Base-by-base conservation (phyloP, 768 basidiomycete genomes). In the Mycena polygramma region DNA sequence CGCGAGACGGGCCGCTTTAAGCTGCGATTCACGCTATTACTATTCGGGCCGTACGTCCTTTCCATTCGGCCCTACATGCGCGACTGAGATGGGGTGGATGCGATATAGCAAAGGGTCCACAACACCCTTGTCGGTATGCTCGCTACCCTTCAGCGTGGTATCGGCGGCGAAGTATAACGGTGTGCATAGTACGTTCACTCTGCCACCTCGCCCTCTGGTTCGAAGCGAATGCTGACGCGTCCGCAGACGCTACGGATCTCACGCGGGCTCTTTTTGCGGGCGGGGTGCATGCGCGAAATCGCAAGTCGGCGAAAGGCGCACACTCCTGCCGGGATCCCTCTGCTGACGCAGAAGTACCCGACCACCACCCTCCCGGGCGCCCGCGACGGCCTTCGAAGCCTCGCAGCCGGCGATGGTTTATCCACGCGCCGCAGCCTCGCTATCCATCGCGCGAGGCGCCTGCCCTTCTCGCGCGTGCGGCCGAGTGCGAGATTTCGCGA, bases 161-260 rank as follows among this genome's bases (percentile, higher is more conserved):
- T 30, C 51, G 8, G 46, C 39, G 1, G 24, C 36, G 0, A 48
- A 43, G 1, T 70, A 66, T 39, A 6, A 36, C 14, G 69, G 69
- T 19, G 63, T 70, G 4, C 36, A 62, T 2, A 57, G 69, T 70
- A 36, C 19, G 69, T 60, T 24, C 43, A 22, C 20, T 30, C 48
- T 30, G 17, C 35, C 15, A n/a, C 30, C 26, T 30, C 48, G 26
- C 15, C 35, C 15, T 35, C 30, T 20, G 20, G 15, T 20, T 58
- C 4, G 20, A 55, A 26, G 2, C 1, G 17, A 60, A 36, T 48
- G 11, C 46, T 48, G 9, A 60, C n/a, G 24, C 43, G 0, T 7
- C 14, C 14, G 9, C 41, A 69, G 67, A 51, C 15, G 14, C 67
- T 11, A 63, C 67, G 4, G 24, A 24, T 0, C 60, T 69, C 14